A percentile compares a stretch with the other conserved stretches of the same genome.
phyloP scores from a whole-genome alignment of 495 filamentous ascomycete genomes.

The Talaromyces ruber region DNA sequence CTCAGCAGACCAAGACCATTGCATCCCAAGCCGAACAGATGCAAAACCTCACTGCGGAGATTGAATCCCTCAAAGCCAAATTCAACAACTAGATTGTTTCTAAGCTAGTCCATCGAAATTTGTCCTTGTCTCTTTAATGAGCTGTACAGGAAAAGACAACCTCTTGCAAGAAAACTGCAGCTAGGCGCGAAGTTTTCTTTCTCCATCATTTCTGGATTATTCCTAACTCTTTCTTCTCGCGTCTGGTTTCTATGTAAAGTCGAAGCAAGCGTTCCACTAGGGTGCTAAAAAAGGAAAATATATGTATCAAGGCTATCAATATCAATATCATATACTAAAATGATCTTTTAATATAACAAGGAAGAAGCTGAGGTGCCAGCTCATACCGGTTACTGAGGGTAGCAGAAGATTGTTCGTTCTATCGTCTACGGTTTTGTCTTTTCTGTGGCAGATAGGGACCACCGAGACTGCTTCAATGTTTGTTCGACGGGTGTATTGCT shows the following conservation, averaged over 20 bases:
- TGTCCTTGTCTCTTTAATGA: not conserved
- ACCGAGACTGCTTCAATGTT: no score
- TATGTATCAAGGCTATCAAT: constrained; percentile 9
- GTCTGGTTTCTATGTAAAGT: not conserved
- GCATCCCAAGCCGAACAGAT: constrained; percentile 35
- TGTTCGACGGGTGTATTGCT: no score
- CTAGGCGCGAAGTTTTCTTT: not conserved
- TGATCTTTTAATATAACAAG: no score
- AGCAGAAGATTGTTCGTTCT: no score
- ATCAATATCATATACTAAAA: not conserved
- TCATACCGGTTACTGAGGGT: no score
- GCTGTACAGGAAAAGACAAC: not conserved
- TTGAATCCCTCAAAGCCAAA: constrained; percentile 38
- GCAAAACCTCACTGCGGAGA: constrained; percentile 34
- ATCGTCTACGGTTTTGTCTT: no score
- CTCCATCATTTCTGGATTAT: not conserved
- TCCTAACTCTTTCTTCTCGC: not conserved
- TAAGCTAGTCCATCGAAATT: not conserved
- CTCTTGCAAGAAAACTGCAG: not conserved
- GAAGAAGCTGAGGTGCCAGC: no score
- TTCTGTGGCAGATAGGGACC: no score
- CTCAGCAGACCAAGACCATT: constrained; percentile 37
- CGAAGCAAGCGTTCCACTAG: constrained; percentile 2
- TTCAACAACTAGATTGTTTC: constrained; percentile 6
- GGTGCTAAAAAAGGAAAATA: not conserved